Evolutionary conservation across 176 grass and related monocot species (phyloP), one percentile per base, ranked within the genome.

Genomic region (Ensete ventricosum): DNA sequence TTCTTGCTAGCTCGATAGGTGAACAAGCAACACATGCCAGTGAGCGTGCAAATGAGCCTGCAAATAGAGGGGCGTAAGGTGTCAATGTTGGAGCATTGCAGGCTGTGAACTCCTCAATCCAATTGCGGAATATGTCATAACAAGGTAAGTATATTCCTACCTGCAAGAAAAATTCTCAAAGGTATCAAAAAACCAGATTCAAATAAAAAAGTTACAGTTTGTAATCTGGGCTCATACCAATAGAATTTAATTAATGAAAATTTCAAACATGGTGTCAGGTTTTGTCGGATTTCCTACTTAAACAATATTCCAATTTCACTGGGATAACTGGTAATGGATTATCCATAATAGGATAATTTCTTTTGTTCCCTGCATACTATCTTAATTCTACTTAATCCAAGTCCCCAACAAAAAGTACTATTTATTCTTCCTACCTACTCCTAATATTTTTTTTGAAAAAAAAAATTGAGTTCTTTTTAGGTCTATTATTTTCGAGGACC

Each of bases 111-210:
- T 89, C 80, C 78, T 93, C 90, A 66, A 98, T 77, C 77, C 82
- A 76, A 55, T 98, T 93, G 69, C 90, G 73, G 71, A 98, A 98
- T 84, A 93, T 81, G 73, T 98, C 94, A 87, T 98, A 98, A 80
- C 90, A 98, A 63, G 94, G 94, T 82, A 98, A 87, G 72, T 98
- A 98, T 85, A 98, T 98, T 22, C 94, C 94, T 50, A 98, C 94
- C 94, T 98, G 86, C 81, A 84, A 62, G 52, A 25, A 81, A 23
- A 64, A 52, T 77, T 82, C 51, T 66, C 23, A 48, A 80, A 62
- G 70, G 60, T n/a, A 80, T 58, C 80, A 82, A 27, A 73, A 59
- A 34, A 73, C 65, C 11, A 59, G 5, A 43, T 22, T 7, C 52
- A n/a, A 52, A 52, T 49, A 64, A 20, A 77, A 34, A 77, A 53